Conservation (phyloP, 1,284 basidiomycete genomes). For the Ustilago nuda region DNA sequence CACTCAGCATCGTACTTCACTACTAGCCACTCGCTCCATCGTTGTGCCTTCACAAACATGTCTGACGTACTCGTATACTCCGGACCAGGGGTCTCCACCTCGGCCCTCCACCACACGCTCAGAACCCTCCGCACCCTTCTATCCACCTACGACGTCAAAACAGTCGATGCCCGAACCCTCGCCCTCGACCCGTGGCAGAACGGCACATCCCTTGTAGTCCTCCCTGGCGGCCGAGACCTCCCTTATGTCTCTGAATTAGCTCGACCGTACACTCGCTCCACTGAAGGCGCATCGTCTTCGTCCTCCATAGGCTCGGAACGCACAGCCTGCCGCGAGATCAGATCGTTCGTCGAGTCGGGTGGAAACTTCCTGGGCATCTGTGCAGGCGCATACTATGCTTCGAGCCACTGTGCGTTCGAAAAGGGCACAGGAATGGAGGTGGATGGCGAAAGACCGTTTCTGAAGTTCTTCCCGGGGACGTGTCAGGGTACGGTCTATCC, state of each 20-base stretch:
- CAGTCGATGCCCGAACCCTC: slow-evolving; percentile 46
- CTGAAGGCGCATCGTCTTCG: slow-evolving; percentile 6
- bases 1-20: neutral
- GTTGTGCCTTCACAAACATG: slow-evolving; percentile 27
- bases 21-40: neutral
- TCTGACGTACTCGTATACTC: slow-evolving; percentile 64
- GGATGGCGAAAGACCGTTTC: slow-evolving; percentile 71
- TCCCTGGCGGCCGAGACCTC: slow-evolving; percentile 62
- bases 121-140: slow-evolving; percentile 50
- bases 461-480: slow-evolving; percentile 75
- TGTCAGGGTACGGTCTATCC: slow-evolving; percentile 74
- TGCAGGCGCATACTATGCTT: slow-evolving; percentile 75
- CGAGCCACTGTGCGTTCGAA: slow-evolving; percentile 72
- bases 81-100: slow-evolving; percentile 62
- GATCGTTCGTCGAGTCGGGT: slow-evolving; percentile 76
- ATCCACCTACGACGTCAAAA: slow-evolving; percentile 60
- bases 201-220: slow-evolving; percentile 52
- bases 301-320: slow-evolving; percentile 3
- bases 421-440: slow-evolving; percentile 72
- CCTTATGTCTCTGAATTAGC: slow-evolving; percentile 56
- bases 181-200: slow-evolving; percentile 61
- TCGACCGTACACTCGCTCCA: slow-evolving; percentile 20
- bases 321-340: slow-evolving; percentile 70
- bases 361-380: slow-evolving; percentile 79
- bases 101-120: slow-evolving; percentile 60